Evolutionary conservation across 1,139 yeast genomes (phyloP), one percentile per base, ranked within the genome.

Genomic region (Saccharomyces hybrid): DNA sequence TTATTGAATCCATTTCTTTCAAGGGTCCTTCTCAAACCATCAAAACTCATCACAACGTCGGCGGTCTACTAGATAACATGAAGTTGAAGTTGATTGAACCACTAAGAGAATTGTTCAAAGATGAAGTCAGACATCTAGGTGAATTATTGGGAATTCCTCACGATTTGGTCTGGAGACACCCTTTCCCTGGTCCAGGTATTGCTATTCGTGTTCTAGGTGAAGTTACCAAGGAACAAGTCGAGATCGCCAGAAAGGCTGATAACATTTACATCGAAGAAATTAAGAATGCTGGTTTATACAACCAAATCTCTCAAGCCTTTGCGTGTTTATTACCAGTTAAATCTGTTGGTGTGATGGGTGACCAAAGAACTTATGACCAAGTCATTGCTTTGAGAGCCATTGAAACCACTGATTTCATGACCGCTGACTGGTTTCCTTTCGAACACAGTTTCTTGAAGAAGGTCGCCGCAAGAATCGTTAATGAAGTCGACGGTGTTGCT

Each of bases 131-230:
- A 76, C 88, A 84, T 67, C 79, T 93, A 67, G 99, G 99, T 74
- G 89, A 89, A 76, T 77, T 95, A 55, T 78, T 93, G 77, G 97
- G 96, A 54, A 95, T 93, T 66, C 95, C 98, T 50, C 95, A 89
- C 70, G 99, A 93, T 66, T 82, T 93, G 67, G 98, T 93, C 63
- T 91, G 99, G 98, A 88, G 99, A 81, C 99, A 93, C 72, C 99
- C 99, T 57, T 93, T 93, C 96, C 99, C 99, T 68, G 99, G 99
- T 71, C 99, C 99, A 72, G 99, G 99, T 78, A 88, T 93, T 71
- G 99, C 98, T 64, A 95, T 93, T 72, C 86, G 99, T 77, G 95
- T 93, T 56, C 79, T 93, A 57, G 99, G 99, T 65, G 98, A 91
- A 76, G 97, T 93, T 61, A 88, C 96, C 58, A 86, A 83, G 64